A percentile compares a stretch with the other conserved stretches of the same genome.
Conservation (phyloP, 176 grass and related monocot genomes). For the Canna indica region DNA sequence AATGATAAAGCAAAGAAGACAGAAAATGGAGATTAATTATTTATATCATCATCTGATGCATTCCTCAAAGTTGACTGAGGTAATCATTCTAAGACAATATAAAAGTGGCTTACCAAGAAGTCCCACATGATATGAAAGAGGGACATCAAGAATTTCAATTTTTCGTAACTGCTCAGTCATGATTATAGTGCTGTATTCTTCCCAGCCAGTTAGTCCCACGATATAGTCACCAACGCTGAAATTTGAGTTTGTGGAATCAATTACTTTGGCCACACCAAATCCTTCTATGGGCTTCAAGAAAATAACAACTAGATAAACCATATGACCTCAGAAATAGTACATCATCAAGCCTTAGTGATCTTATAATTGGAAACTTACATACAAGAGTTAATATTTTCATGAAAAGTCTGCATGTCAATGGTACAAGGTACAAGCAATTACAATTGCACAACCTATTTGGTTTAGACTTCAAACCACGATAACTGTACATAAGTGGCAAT, state of each 20-base stretch:
- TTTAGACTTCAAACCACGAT: too few relatives aligned
- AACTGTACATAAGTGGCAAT: too few relatives aligned
- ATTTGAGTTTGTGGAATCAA: conserved; percentile 48
- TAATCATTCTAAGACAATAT: neutral
- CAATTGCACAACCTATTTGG: too few relatives aligned
- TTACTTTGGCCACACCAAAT: conserved; percentile 47
- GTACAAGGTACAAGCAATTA: too few relatives aligned
- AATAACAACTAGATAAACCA: neutral
- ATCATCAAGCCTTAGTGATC: neutral
- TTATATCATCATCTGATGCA: neutral
- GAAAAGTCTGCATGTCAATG: too few relatives aligned
- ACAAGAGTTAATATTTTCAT: neutral
- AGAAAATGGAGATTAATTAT: neutral
- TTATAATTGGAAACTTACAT: neutral
- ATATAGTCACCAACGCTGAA: conserved; percentile 53
- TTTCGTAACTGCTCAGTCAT: conserved; percentile 49
- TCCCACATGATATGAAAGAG: conserved; percentile 69
- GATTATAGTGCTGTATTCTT: conserved; percentile 60
- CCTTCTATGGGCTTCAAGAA: conserved; percentile 51
- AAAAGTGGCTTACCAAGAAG: conserved; percentile 44
- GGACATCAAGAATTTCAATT: conserved; percentile 40
- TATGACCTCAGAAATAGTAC: neutral
- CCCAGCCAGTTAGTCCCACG: conserved; percentile 71
- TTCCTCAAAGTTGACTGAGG: neutral
- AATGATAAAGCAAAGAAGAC: neutral